phyloP scores from a whole-genome alignment of 2,329 filamentous ascomycete species.

The Alternaria viburni region DNA sequence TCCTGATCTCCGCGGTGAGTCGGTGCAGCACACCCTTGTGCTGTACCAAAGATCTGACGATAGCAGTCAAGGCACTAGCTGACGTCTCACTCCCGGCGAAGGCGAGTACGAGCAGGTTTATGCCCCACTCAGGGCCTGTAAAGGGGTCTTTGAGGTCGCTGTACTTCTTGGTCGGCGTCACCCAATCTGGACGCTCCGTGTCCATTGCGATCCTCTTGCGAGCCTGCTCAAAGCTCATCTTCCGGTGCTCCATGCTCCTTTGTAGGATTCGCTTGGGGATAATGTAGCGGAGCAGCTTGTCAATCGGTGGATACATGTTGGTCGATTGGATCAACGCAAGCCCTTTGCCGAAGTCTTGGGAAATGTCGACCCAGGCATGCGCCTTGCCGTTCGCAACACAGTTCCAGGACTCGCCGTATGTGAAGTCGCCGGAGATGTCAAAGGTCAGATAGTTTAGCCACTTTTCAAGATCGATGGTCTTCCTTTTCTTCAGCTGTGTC shows the following conservation, averaged over 20 bases:
- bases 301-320: conserved; percentile 32
- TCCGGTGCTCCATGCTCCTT: conserved; percentile 28
- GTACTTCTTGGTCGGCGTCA: conserved; percentile 34
- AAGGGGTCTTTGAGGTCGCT: conserved; percentile 25
- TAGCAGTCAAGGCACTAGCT: conserved; percentile 47
- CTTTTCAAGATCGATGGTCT: conserved; percentile 22
- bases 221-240: conserved; percentile 31
- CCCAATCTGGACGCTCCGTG: conserved; percentile 34
- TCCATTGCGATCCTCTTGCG: conserved; percentile 28
- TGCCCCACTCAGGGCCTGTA: conserved; percentile 44
- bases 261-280: conserved; percentile 34
- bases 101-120: conserved; percentile 48
- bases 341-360: conserved; percentile 34
- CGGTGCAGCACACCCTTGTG: conserved; percentile 33
- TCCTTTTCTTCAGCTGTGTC: conserved; percentile 21
- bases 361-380: conserved; percentile 49
- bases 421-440: conserved; percentile 52
- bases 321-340: conserved; percentile 36
- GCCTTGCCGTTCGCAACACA: conserved; percentile 45
- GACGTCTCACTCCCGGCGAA: conserved; percentile 55
- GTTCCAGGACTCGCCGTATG: conserved; percentile 58
- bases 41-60: conserved; percentile 42
- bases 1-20: conserved; percentile 33
- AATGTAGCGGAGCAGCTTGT: conserved; percentile 29
- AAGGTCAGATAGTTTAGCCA: conserved; percentile 31